These are phyloP conservation scores for Sparassis latifolia DNA, from an alignment of 1,284 basidiomycete genomes.

Conservation along the genomic window DNA sequence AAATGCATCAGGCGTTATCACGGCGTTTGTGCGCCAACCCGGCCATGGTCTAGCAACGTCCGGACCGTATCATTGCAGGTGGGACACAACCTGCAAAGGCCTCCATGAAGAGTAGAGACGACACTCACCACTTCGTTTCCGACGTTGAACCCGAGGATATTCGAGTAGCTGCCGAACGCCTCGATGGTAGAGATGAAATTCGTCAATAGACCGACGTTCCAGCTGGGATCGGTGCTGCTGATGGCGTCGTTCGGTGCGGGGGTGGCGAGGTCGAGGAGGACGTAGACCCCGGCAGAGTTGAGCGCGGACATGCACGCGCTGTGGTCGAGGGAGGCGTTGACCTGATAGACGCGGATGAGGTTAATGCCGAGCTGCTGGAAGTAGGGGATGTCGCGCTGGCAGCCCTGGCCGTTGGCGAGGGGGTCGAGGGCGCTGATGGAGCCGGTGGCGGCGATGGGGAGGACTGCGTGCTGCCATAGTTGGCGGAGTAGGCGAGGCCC, in stretches of 20 bases:
- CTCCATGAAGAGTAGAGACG: neutral
- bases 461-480: conserved; percentile 4
- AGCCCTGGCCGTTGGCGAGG: conserved; percentile 4
- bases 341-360: conserved; percentile 7
- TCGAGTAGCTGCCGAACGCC: conserved; percentile 2
- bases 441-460: conserved; percentile 3
- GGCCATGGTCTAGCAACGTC: no score
- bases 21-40: no score
- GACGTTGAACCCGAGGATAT: conserved; percentile 6
- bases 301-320: conserved; percentile 6
- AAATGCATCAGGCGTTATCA: no score
- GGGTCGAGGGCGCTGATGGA: conserved; percentile 5
- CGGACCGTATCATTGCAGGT: no score
- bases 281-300: conserved; percentile 5
- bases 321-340: conserved; percentile 7
- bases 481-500: conserved; percentile 5
- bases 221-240: conserved; percentile 1
- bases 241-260: conserved; percentile 1
- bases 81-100: no score
- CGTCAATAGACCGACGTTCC: conserved; percentile 5
- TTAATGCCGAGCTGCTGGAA: conserved; percentile 7
- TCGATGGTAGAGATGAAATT: conserved; percentile 4
- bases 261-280: conserved; percentile 6
- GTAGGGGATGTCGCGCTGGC: conserved; percentile 6
- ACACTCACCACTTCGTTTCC: conserved; percentile 7